Evolutionary conservation across 75 land plant genomes (phyloP).

Genomic region (Picea sitchensis): DNA sequence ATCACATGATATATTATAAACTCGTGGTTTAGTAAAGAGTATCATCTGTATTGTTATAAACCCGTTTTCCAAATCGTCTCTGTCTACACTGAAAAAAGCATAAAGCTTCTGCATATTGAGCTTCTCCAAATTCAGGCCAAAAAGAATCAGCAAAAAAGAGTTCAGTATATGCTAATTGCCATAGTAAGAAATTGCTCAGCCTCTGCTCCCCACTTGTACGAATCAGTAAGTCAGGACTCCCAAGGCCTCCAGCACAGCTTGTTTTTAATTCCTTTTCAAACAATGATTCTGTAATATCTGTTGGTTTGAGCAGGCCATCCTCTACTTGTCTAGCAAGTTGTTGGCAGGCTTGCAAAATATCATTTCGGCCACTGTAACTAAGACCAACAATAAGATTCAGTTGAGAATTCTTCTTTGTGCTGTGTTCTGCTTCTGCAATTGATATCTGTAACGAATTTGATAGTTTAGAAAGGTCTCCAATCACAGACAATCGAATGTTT

Average conservation of each 20-base stretch:
- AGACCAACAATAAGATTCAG: conserved; percentile 56
- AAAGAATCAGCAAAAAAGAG: conserved; percentile 39
- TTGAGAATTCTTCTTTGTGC: conserved; percentile 35
- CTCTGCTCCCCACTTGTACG: conserved; percentile 78
- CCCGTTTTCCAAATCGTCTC: conserved; percentile 58
- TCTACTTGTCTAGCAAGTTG: conserved; percentile 45
- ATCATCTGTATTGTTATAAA: conserved; percentile 3
- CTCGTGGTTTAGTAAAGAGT: neutral
- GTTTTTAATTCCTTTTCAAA: conserved; percentile 48
- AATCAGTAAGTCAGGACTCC: conserved; percentile 64
- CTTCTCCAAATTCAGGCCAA: conserved; percentile 69
- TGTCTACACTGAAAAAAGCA: conserved; percentile 43
- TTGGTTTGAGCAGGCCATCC: conserved; percentile 35
- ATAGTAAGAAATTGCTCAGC: conserved; percentile 75
- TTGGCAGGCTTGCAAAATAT: conserved; percentile 59
- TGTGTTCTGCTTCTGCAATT: conserved; percentile 33
- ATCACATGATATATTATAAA: conserved; percentile 6
- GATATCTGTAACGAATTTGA: conserved; percentile 36
- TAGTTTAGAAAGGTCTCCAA: conserved; percentile 57
- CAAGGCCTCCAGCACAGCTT: conserved; percentile 27
- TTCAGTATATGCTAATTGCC: conserved; percentile 81
- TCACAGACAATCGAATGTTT: conserved; percentile 51
- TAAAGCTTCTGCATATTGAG: conserved; percentile 48
- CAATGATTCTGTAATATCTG: conserved; percentile 42
- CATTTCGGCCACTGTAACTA: conserved; percentile 72